phyloP scores from a whole-genome alignment of 352 stramenopile species.

The Phytophthora hibernalis region DNA sequence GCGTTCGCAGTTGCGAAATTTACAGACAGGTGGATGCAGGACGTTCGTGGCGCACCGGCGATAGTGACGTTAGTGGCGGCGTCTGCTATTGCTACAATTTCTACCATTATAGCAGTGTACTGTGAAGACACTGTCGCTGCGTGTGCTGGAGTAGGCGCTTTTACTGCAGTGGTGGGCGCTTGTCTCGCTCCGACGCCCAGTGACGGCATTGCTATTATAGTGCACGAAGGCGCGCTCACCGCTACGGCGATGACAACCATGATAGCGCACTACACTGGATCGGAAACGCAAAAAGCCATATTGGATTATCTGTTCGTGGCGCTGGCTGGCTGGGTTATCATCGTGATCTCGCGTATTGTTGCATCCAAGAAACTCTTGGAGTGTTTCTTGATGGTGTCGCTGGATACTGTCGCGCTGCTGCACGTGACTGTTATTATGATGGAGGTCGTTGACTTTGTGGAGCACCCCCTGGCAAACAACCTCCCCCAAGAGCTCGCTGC shows the following conservation, averaged over 20 bases:
- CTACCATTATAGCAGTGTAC: conserved; percentile 25
- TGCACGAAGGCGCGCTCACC: conserved; percentile 63
- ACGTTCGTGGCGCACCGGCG: conserved; percentile 14
- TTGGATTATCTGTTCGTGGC: conserved; percentile 71
- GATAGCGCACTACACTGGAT: conserved; percentile 51
- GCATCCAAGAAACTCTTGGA: conserved; percentile 64
- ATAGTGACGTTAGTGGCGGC: conserved; percentile 20
- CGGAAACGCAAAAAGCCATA: conserved; percentile 48
- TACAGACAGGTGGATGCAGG: conserved; percentile 36
- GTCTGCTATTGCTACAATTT: conserved; percentile 15
- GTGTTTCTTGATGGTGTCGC: conserved; percentile 55
- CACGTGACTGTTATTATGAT: conserved; percentile 73
- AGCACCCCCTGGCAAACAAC: conserved; percentile 46
- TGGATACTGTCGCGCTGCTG: conserved; percentile 63
- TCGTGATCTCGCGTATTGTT: conserved; percentile 67
- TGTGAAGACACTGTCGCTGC: conserved; percentile 39
- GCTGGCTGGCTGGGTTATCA: conserved; percentile 50
- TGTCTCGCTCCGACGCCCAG: conserved; percentile 48
- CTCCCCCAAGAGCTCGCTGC: conserved; percentile 46
- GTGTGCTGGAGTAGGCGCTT: conserved; percentile 34
- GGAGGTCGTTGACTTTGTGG: conserved; percentile 63
- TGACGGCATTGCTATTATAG: conserved; percentile 51
- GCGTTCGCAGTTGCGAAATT: conserved; percentile 36
- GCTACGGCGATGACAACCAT: conserved; percentile 70
- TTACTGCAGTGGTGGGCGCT: conserved; percentile 42